phyloP scores from a whole-genome alignment of 768 basidiomycete genomes.

The Tulasnella sp. region DNA sequence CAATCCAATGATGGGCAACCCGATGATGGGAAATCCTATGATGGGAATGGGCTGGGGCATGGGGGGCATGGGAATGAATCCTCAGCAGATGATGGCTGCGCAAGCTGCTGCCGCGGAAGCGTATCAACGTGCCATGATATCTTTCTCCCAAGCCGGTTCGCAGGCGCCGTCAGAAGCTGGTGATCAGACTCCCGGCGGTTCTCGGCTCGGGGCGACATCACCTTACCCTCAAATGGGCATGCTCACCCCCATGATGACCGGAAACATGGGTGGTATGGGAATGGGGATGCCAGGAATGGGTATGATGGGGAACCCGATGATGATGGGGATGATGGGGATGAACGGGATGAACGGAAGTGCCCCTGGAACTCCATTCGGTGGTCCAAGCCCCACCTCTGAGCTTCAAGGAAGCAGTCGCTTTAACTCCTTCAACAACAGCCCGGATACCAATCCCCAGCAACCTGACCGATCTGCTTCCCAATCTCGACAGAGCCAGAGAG shows the following conservation, averaged over 20 bases:
- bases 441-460: conserved; percentile 7
- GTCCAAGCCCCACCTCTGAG: neutral
- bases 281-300: conserved; percentile 29
- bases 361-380: neutral
- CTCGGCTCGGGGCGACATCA: conserved; percentile 19
- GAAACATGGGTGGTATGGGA: conserved; percentile 40
- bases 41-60: conserved; percentile 42
- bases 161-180: conserved; percentile 30
- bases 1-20: conserved; percentile 24
- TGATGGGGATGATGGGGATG: conserved; percentile 31
- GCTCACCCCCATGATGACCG: conserved; percentile 27
- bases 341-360: conserved; percentile 19
- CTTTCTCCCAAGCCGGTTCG: conserved; percentile 35
- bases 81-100: conserved; percentile 73
- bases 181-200: conserved; percentile 14
- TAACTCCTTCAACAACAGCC: neutral
- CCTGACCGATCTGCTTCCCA: conserved; percentile 16
- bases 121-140: conserved; percentile 51
- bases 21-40: conserved; percentile 43
- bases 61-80: conserved; percentile 37
- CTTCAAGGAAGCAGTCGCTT: neutral
- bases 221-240: conserved; percentile 29
- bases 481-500: neutral
- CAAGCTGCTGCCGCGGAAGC: conserved; percentile 70
- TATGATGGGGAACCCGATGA: conserved; percentile 22